Base-by-base conservation (phyloP, 1,284 basidiomycete species). In the Mycena citricolor region DNA sequence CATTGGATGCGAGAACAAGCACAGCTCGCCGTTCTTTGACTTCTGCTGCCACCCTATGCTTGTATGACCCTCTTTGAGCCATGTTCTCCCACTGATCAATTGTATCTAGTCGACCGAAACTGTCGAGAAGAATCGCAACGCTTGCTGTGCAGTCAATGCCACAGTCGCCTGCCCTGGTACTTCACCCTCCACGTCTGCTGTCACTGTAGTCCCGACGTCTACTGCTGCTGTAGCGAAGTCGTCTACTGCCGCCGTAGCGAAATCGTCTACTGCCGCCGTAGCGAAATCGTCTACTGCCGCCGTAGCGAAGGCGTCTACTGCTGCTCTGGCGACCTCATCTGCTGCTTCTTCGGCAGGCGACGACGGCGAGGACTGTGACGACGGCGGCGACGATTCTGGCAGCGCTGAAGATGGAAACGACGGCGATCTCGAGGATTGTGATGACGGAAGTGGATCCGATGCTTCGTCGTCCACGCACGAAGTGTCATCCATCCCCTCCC, bases 11-110 rank as follows among this genome's bases (percentile, higher is more conserved):
- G 59, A 78, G 48, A 57, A 58, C 47, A 63, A 87, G 66, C 84
- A 89, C 66, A 67, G 73, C 61, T 77, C 76, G n/a, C 33, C 64
- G 17, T 90, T 88, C 72, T 88, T 84, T 61, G 69, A 79, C 42
- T 57, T 61, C 14, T 76, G 74, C 50, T 75, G 74, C 59, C 71
- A 71, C 49, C 73, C 74, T 44, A 61, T 74, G 47, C 61, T 76
- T 52, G 79, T 78, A 55, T 28, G 69, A 58, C 37, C 48, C 21
- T 23, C 19, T 17, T 12, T 34, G 25, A 33, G 36, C 31, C 28
- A 33, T 34, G 21, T 20, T 5, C 38, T 41, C 28, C 16, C 33
- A 33, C 26, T 24, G 39, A 11, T n/a, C 17, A 32, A 42, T 38
- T 42, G 20, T 36, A 22, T 39, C 42, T 44, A n/a, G 74, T 66